Evolutionary conservation across 2,329 filamentous ascomycete genomes (phyloP), one percentile per base, ranked within the genome.

Genomic region (Nothophaeocryptopus gaeumannii): DNA sequence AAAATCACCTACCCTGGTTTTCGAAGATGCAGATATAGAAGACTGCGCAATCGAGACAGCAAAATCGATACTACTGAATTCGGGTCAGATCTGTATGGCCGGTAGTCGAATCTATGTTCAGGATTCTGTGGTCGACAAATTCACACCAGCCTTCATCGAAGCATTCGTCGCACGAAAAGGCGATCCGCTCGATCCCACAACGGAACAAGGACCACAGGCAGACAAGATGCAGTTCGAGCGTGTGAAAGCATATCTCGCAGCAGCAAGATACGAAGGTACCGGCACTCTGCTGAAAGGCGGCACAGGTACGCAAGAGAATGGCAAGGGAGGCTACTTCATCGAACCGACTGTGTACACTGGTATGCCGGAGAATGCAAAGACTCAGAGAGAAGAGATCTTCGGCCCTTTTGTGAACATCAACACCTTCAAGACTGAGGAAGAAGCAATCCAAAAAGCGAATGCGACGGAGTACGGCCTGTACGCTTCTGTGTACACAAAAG

Each of bases 281-380:
- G 14, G 29, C 2, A 49, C 49, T 34, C n/a, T 38, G 16, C 36
- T 49, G 12, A n/a, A n/a, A n/a, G n/a, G n/a, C n/a, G 46, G 50
- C 30, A 33, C 40, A 14, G 16, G 41, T 4, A 41, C 48, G 13
- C 5, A n/a, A 10, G 41, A 45, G 34, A 33, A 12, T n/a, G 42
- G 42, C 5, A 13, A 34, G 12, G 45, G 33, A 11, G 72, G 74
- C 13, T 70, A 68, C 51, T 74, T 72, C 50, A 63, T 78, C 13
- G 63, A 70, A 46, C 74, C 75, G 2, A 72, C 72, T n/a, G 71
- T 78, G 40, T 76, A 77, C 61, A 59, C 70, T n/a, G 61, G 73
- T 40, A 63, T 71, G 10, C 65, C 70, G 7, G 70, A 72, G 50
- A 58, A 67, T 20, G 66, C 70, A 2, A 67, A 53, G 13, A 56